These are phyloP conservation scores for Coemansia sp. DNA, from an alignment of 192 early-diverging fungal species.

Conservation along the genomic window DNA sequence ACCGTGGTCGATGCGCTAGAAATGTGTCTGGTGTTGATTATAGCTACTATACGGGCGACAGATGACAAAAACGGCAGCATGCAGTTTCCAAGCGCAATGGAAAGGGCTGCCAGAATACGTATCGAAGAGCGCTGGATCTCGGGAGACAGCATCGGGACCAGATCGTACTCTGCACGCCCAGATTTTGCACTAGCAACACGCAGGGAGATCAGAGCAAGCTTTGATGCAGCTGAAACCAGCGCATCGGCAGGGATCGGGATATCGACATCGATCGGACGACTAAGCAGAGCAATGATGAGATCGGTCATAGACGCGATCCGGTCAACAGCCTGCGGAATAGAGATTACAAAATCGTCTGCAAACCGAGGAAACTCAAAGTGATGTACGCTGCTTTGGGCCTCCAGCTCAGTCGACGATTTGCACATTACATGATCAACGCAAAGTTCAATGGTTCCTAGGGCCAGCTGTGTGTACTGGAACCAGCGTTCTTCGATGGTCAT, in stretches of 20 bases:
- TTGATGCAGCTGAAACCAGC: conserved; percentile 28
- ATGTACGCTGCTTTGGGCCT: neutral
- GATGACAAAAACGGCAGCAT: conserved; percentile 42
- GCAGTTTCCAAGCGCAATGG: conserved; percentile 28
- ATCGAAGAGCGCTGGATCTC: conserved; percentile 45
- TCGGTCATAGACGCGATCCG: conserved; percentile 42
- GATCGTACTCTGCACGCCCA: conserved; percentile 32
- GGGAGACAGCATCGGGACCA: conserved; percentile 39
- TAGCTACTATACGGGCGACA: conserved; percentile 31
- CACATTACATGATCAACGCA: conserved; percentile 51
- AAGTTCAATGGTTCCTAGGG: conserved; percentile 37
- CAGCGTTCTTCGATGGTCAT: conserved; percentile 44
- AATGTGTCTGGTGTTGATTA: conserved; percentile 23
- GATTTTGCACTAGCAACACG: conserved; percentile 37
- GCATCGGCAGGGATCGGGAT: conserved; percentile 32
- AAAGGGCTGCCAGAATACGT: conserved; percentile 38
- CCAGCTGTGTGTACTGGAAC: conserved; percentile 35
- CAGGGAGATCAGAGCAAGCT: conserved; percentile 35
- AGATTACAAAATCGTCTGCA: conserved; percentile 30
- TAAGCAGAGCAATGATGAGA: conserved; percentile 37
- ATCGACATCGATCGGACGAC: conserved; percentile 25
- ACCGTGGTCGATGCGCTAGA: conserved; percentile 28
- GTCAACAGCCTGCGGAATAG: conserved; percentile 49
- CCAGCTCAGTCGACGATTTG: neutral
- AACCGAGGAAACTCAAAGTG: conserved; percentile 24